Evolutionary conservation across 2,329 filamentous ascomycete genomes (phyloP), one percentile per base, ranked within the genome.

Genomic region (Beauveria asiatica): DNA sequence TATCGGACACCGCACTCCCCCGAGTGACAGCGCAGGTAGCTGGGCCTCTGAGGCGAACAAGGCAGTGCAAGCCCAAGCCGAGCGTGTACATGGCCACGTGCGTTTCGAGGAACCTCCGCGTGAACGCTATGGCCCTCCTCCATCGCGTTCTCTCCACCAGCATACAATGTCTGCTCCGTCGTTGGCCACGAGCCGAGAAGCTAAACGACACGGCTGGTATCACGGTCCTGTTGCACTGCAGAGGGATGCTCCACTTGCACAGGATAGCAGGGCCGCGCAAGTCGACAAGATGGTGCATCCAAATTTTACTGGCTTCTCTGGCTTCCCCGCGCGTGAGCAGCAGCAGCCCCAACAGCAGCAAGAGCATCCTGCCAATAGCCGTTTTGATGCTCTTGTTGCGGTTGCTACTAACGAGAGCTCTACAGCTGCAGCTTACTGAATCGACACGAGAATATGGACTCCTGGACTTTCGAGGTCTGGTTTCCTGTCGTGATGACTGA

Each of bases 181-280:
- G 0, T 74, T 81, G 39, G 75, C 79, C 10, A 84, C 82, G 0
- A 77, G 82, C 3, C 79, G 83, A 9, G 84, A 83, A 63, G 76
- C 75, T 33, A 89, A 88, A 68, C 81, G 88, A 3, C 85, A 87
- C 62, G 88, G 81, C 1, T 92, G 88, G 87, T 90, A 90, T 66
- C 84, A 89, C 45, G 80, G 80, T 0, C 79, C 80, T 0, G 68
- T 73, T 13, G 68, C 72, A 0, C 67, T 71, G 3, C 73, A 75
- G 16, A 72, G 74, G 19, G 75, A 76, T 60, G 70, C 72, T 6
- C 68, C 68, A 13, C 61, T 64, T 1, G 62, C 66, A 16, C 68
- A 70, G 23, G 71, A 74, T n/a, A 63, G 67, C 3, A 70, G 73
- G 37, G 69, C 70, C 33, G 73, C 77, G 2, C 78, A 79, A 50